These are phyloP conservation scores for Lentinula lateritia DNA, from an alignment of 768 basidiomycete genomes.

Conservation along the genomic window DNA sequence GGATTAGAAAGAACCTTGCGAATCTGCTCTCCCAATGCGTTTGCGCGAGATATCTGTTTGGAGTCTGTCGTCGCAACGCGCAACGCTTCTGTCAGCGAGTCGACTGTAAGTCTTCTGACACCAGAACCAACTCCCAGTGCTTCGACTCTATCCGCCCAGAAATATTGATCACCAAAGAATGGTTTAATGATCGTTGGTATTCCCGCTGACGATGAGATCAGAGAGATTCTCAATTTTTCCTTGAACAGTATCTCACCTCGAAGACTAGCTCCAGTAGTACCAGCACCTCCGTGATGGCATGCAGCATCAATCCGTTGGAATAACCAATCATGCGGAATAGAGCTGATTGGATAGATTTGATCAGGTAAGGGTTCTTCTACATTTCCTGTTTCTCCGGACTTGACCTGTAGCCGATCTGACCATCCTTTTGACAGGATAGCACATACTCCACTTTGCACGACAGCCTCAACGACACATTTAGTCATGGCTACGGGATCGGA, in stretches of 20 bases:
- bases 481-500: constrained; percentile 94
- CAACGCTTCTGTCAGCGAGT: constrained; percentile 74
- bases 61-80: constrained; percentile 76
- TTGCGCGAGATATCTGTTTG: constrained; percentile 87
- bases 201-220: constrained; percentile 46
- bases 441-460: constrained; percentile 79
- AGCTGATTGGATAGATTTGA: constrained; percentile 79
- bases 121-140: constrained; percentile 88
- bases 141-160: constrained; percentile 98
- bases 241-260: constrained; percentile 50
- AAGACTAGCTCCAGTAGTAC: constrained; percentile 92
- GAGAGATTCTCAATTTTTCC: neutral
- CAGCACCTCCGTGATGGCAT: constrained; percentile 97
- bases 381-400: constrained; percentile 53
- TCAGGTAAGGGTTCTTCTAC: constrained; percentile 66
- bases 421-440: constrained; percentile 97
- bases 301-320: constrained; percentile 94
- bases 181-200: constrained; percentile 95
- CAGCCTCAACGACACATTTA: constrained; percentile 82
- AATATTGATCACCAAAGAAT: constrained; percentile 97
- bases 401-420: constrained; percentile 83
- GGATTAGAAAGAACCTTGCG: constrained; percentile 45
- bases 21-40: constrained; percentile 80
- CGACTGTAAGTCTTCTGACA: constrained; percentile 82
- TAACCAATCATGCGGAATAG: constrained; percentile 94